Base-by-base conservation (phyloP, 441 rosid genomes). In the Croton laevigatus region DNA sequence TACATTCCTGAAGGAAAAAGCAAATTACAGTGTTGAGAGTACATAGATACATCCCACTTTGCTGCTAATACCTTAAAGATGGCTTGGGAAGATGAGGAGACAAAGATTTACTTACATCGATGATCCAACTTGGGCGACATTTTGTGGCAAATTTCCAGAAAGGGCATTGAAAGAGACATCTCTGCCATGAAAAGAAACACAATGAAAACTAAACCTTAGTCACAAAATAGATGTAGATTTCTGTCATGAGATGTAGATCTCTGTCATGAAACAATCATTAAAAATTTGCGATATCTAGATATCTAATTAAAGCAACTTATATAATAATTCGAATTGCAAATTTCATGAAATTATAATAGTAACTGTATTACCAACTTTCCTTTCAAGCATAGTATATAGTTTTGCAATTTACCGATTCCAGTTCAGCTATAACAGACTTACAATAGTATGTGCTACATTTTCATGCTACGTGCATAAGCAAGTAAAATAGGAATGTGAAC, bases 131-230 rank as follows among this genome's bases (percentile, higher is more conserved):
- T n/a, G 79, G 54, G 61, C 76, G 57, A 71, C 79, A 49, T 78
- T 70, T 61, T 22, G 68, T 0, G 85, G 87, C 63, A 81, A 65
- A 60, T 76, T 82, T 73, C 91, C 91, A 7, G 82, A 80, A 14
- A 87, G 83, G 8, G 80, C 81, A 81, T 85, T 87, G 79, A 83
- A 83, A 0, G 91, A 87, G 62, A 85, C 85, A 61, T 87, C 89
- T 66, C 91, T 87, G 85, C 65, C 75, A 14, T 20, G 32, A 27
- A 27, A 27, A 27, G 32, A 2, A 27, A 27, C 32, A 27, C 32
- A 27, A 27, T 27, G 32, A 27, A 27, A 27, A 27, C 32, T 27
- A 27, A 27, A 27, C 32, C 32, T 27, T 27, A 27, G 32, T 27
- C 32, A 27, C 32, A 27, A 27, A 27, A 1, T 27, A 27, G 32